Evolutionary conservation across 1,139 yeast species (phyloP), one percentile per base, ranked within the genome.

Genomic region (Candida smagusa): DNA sequence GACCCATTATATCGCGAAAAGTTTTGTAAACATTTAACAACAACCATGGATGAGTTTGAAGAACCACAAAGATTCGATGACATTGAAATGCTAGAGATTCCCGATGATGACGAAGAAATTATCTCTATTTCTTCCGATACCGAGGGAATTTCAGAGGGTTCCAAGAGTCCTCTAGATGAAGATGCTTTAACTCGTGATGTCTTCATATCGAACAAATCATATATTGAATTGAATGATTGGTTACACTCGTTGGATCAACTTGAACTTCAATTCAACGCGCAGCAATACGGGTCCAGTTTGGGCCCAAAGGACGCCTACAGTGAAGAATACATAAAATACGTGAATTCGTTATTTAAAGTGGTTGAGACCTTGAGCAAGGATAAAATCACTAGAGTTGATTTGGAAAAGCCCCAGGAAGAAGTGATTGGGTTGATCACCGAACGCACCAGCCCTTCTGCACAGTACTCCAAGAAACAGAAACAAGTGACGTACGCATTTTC

Each of bases 31-130:
- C 12, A 25, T 7, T 8, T n/a, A 31, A 22, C 26, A n/a, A 11
- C n/a, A 31, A 6, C 31, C 29, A 28, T 24, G 30, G 28, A 23
- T 21, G 37, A 34, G 34, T 31, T 30, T 25, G 35, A 36, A 9
- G 13, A 22, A 12, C 16, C 19, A 25, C 37, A 37, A 16, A 23
- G 48, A 24, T 67, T 61, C 45, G 70, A 62, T 30, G 75, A 70
- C 42, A 68, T 71, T 25, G 76, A 70, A 42, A 68, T 70, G 75
- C 56, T 72, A 36, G 75, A 70, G 34, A 61, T 71, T 21, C 74
- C 72, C 1, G 74, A 65, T 12, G 67, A 64, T 34, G 63, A 54
- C 19, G 34, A 34, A 9, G 50, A 40, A 31, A 36, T 51, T 6
- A 19, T 12, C 9, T 47, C 55, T 22, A 52, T 61, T 2, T 44